Conservation (phyloP, 1,139 yeast genomes). For the Yamadazyma pseudoaaseri region DNA sequence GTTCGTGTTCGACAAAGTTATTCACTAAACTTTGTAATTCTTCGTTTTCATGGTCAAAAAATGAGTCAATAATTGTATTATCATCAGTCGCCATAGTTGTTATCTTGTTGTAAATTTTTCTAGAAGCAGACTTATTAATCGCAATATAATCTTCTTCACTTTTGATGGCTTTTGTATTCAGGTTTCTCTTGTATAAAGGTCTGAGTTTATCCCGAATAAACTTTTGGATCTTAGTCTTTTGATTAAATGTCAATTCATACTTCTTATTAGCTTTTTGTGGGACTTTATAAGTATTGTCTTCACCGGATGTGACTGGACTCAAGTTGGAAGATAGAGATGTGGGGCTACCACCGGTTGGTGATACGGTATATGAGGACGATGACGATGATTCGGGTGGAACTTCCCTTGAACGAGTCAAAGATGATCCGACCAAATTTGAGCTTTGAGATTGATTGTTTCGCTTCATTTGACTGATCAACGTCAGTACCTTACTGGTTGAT, state of each 20-base stretch:
- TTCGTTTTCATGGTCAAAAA: conserved; percentile 18
- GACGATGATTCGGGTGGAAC: not conserved
- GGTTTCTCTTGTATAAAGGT: conserved; percentile 37
- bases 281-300: conserved; percentile 5
- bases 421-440: not conserved
- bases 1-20: conserved; percentile 20
- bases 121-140: conserved; percentile 39
- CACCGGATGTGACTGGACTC: conserved; percentile 11
- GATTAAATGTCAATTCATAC: conserved; percentile 34
- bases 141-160: conserved; percentile 34
- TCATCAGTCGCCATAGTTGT: conserved; percentile 8
- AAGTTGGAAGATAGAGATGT: conserved; percentile 9
- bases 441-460: conserved; percentile 1
- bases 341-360: conserved; percentile 14
- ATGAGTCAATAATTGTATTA: conserved; percentile 14
- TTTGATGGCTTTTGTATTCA: conserved; percentile 18
- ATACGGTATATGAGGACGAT: conserved; percentile 7
- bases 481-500: conserved; percentile 1
- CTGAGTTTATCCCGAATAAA: conserved; percentile 52
- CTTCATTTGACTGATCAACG: conserved; percentile 3
- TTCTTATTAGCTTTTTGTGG: conserved; percentile 1
- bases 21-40: conserved; percentile 24
- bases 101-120: conserved; percentile 40
- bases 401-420: conserved; percentile 2
- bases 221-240: conserved; percentile 50